Percentiles rank a stretch among this genome's conserved stretches.
Evolutionary conservation across 2,329 filamentous ascomycete species (phyloP).

Genomic region (Fusarium cyanostomum): DNA sequence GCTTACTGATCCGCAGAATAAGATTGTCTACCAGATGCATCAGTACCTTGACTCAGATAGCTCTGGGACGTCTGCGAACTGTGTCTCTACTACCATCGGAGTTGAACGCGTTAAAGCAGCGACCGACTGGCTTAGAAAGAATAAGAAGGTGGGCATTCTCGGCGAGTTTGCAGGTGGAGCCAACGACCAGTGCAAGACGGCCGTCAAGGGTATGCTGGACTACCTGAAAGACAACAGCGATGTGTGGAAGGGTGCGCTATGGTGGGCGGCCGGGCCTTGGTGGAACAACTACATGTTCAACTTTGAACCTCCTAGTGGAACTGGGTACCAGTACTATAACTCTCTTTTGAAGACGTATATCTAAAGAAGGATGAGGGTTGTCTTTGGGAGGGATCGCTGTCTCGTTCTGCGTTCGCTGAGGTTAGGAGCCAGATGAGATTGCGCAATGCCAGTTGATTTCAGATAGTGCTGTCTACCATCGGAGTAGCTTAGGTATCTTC

Average conservation of each 20-base stretch:
- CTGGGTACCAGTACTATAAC: conserved; percentile 50
- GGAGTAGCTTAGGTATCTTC: too few relatives aligned
- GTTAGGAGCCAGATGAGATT: too few relatives aligned
- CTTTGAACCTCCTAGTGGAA: conserved; percentile 59
- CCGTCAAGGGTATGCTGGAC: conserved; percentile 61
- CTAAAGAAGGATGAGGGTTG: conserved; percentile 34
- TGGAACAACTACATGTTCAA: conserved; percentile 62
- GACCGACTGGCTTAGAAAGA: conserved; percentile 63
- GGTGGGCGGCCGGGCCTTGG: conserved; percentile 69
- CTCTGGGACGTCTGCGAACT: conserved; percentile 58
- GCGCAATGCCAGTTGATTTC: too few relatives aligned
- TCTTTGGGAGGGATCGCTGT: not conserved
- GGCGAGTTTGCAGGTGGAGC: conserved; percentile 66
- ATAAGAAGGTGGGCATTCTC: conserved; percentile 63
- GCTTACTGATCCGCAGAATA: conserved; percentile 59
- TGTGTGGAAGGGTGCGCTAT: conserved; percentile 66
- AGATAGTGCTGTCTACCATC: too few relatives aligned
- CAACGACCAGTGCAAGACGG: conserved; percentile 61
- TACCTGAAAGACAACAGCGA: conserved; percentile 64
- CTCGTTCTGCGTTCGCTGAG: too few relatives aligned
- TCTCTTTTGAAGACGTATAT: conserved; percentile 36
- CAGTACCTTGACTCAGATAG: conserved; percentile 67
- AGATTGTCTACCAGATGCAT: conserved; percentile 68
- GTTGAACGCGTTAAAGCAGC: conserved; percentile 58
- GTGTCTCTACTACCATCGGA: conserved; percentile 61